Conservation (phyloP, 1,139 yeast species). For the Taphrina deformans region DNA sequence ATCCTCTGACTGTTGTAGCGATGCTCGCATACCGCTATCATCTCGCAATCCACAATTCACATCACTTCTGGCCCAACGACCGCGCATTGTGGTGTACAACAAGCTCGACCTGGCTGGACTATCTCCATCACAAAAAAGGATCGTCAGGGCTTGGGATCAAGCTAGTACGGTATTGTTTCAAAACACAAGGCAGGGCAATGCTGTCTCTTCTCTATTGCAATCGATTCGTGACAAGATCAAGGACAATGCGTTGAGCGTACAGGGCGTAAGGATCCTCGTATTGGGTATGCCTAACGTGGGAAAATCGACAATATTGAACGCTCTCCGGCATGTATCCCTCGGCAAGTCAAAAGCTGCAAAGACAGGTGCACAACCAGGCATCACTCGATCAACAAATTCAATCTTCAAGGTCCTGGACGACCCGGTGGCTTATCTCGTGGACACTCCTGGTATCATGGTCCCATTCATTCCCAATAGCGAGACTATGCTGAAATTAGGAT, state of each 20-base stretch:
- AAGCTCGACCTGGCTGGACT: constrained; percentile 55
- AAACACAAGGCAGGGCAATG: neutral
- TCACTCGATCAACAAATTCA: constrained; percentile 78
- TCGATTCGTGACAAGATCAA: constrained; percentile 1
- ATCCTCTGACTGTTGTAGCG: constrained; percentile 45
- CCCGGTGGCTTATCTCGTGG: constrained; percentile 74
- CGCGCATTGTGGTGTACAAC: constrained; percentile 64
- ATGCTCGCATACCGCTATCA: constrained; percentile 82
- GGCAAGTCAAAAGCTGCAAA: constrained; percentile 62
- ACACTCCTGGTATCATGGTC: constrained; percentile 72
- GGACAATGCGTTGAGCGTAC: constrained; percentile 49
- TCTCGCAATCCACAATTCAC: constrained; percentile 82
- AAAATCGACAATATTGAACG: constrained; percentile 82
- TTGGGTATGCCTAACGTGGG: constrained; percentile 99
- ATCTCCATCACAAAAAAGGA: neutral
- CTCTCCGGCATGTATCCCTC: constrained; percentile 62
- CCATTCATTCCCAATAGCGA: constrained; percentile 65
- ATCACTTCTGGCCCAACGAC: constrained; percentile 59
- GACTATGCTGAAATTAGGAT: constrained; percentile 72
- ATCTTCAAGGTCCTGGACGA: constrained; percentile 59
- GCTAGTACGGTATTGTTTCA: constrained; percentile 18
- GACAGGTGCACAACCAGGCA: constrained; percentile 90
- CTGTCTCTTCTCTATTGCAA: constrained; percentile 4
- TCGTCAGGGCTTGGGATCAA: constrained; percentile 17
- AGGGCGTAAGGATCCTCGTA: constrained; percentile 74